Evolutionary conservation across 495 filamentous ascomycete genomes (phyloP), one percentile per base, ranked within the genome.

Genomic region (Penicillium cataractarum): DNA sequence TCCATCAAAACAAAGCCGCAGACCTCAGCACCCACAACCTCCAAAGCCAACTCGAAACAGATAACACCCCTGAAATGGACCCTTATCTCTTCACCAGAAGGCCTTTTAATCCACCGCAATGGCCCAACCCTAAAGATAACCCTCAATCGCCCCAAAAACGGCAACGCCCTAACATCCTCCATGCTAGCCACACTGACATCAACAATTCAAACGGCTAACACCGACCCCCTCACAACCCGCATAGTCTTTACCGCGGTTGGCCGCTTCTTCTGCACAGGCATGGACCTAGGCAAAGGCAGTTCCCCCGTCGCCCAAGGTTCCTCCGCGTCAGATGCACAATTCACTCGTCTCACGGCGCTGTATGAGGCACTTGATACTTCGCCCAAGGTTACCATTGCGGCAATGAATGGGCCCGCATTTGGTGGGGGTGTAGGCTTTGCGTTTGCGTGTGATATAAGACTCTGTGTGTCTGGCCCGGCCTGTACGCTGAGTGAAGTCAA

Each of bases 241-340:
- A 71, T 80, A 4, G 56, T 78, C 32, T 62, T 80, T 9, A 72
- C 66, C 0, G 73, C 68, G 0, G 66, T 60, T 8, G 78, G 77
- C 0, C 71, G 63, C 44, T 80, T 71, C 66, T 80, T 80, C 58
- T 80, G 77, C 55, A 76, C 74, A n/a, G 77, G 78, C 15, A 76
- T 78, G 75, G 76, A 79, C 32, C 59, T 76, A 1, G 64, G 61
- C 4, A 71, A 68, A 21, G 60, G 53, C 4, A 69, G 58, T 35
- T 65, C 65, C 2, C 60, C 65, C 15, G 63, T 69, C 13, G 66
- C 62, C 2, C 62, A 72, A 15, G 64, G 60, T 6, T 32, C 12
- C 2, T 48, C 60, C 2, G 48, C 57, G 2, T 69, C 62, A 26
- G 53, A 71, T 10, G 57, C 60, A 15, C 63, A 73, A 24, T 74